Evolutionary conservation across 257 asterid genomes (phyloP).

Genomic region (Ajuga chamaepitys): DNA sequence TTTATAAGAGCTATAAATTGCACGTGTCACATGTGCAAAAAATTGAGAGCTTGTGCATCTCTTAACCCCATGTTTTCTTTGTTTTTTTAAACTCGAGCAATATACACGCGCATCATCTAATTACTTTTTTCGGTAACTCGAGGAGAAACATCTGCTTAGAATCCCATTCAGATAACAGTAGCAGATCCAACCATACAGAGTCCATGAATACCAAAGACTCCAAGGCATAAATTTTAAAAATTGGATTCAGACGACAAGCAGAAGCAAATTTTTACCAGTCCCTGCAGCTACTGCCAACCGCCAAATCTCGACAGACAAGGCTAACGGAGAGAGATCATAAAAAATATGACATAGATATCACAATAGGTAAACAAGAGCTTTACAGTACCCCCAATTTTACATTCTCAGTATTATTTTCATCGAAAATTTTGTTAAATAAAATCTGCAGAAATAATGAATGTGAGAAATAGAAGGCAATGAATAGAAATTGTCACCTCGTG

Average conservation of each 20-base stretch:
- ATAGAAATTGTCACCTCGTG: conserved; percentile 56
- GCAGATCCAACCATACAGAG: neutral
- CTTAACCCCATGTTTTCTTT: too few species aligned
- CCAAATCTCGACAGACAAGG: neutral
- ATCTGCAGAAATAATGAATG: neutral
- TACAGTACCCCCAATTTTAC: neutral
- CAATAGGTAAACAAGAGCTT: neutral
- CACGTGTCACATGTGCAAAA: neutral
- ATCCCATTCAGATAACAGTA: neutral
- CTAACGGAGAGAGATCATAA: neutral
- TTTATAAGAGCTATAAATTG: neutral
- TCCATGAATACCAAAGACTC: neutral
- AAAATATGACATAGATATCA: neutral
- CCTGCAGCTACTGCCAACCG: neutral
- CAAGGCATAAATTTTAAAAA: neutral
- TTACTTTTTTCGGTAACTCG: neutral
- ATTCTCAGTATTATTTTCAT: neutral
- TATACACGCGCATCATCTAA: neutral
- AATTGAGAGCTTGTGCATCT: neutral
- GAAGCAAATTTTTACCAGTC: neutral
- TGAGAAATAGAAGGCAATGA: neutral
- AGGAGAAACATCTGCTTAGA: neutral
- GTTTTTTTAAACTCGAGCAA: too few species aligned
- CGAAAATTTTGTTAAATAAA: neutral
- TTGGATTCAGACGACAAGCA: neutral